Evolutionary conservation across 305 asterid species (phyloP).

Genomic region (Fraxinus greggii): DNA sequence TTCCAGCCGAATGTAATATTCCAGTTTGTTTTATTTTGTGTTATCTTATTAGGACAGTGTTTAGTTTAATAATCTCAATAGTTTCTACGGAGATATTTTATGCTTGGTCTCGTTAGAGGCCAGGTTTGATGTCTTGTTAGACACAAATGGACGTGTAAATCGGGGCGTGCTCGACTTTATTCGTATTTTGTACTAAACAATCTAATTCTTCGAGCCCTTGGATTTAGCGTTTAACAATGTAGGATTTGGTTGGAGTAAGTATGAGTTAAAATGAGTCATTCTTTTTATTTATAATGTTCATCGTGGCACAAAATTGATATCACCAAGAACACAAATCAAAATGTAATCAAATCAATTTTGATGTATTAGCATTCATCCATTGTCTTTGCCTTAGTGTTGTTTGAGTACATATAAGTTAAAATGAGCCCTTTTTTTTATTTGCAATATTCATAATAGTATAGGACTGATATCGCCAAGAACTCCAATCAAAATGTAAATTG

Average conservation of each 20-base stretch:
- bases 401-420: background rate
- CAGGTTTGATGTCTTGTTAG: background rate
- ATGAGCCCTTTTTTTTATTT: background rate
- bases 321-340: background rate
- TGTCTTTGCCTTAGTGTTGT: background rate
- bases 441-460: background rate
- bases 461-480: background rate
- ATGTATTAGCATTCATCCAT: background rate
- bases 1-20: slow-evolving; percentile 26
- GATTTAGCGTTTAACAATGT: background rate
- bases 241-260: background rate
- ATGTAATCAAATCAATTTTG: background rate
- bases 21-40: slow-evolving; percentile 5
- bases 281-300: background rate
- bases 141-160: background rate
- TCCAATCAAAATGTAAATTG: background rate
- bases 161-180: background rate
- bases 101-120: background rate
- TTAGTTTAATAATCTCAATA: background rate
- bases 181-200: background rate
- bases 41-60: background rate
- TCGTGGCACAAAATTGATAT: background rate
- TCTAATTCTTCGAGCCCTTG: background rate
- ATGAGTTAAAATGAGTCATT: background rate
- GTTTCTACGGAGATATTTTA: slow-evolving; percentile 3